These are phyloP conservation scores for Solanum chmielewskii DNA, from an alignment of 257 asterid species.

Conservation along the genomic window DNA sequence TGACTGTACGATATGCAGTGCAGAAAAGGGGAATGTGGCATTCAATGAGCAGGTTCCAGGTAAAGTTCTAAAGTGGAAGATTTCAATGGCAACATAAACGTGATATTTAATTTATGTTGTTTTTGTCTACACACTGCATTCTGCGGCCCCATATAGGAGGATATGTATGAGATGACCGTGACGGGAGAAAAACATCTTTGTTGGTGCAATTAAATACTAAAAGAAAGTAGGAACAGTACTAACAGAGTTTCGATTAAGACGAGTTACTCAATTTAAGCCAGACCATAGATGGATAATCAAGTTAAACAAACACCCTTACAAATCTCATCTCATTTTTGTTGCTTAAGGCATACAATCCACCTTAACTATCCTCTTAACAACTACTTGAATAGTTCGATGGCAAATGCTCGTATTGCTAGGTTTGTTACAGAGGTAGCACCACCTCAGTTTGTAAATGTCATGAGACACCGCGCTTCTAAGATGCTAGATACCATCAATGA, in stretches of 20 bases:
- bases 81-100: conserved; percentile 4
- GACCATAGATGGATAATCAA: background rate
- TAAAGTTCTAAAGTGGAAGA: conserved; percentile 6
- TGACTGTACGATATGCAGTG: background rate
- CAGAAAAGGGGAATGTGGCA: background rate
- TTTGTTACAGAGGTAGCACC: conserved; percentile 59
- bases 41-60: background rate
- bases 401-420: conserved; percentile 44
- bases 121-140: background rate
- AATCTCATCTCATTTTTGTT: background rate
- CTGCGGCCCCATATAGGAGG: background rate
- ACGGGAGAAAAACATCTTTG: background rate
- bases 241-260: conserved; percentile 11
- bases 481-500: conserved; percentile 60
- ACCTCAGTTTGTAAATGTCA: conserved; percentile 36
- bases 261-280: conserved; percentile 7
- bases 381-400: conserved; percentile 16
- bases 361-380: background rate
- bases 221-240: conserved; percentile 29
- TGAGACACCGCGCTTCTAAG: conserved; percentile 39
- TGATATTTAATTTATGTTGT: background rate
- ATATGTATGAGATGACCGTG: background rate
- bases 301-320: conserved; percentile 9
- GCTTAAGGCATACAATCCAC: background rate
- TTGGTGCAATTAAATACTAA: conserved; percentile 16